Evolutionary conservation across 2,329 filamentous ascomycete species (phyloP), one percentile per base, ranked within the genome.

Genomic region (Diaporthe sp.): DNA sequence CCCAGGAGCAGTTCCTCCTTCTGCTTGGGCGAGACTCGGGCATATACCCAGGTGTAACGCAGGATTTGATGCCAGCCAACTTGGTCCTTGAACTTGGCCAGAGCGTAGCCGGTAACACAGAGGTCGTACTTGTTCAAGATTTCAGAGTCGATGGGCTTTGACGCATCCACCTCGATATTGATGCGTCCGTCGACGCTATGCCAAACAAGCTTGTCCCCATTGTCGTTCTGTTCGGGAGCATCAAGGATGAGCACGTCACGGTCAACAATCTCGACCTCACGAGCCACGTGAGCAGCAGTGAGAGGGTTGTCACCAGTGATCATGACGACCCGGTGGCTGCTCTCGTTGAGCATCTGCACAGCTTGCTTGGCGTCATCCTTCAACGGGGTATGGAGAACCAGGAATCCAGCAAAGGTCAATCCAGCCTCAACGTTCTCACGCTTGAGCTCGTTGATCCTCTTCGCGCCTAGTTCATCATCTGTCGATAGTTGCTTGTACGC

Each of bases 1-100:
- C 97, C 97, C 30, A 98, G 90, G n/a, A 99, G 89, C 81, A 99
- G 98, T 72, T 98, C 96, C 84, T 99, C 97, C 87, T 99, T 99
- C 81, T 99, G 97, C 88, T 98, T 98, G 12, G 97, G 97, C 1
- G 97, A 99, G 13, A 99, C 97, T 81, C 97, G 95, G 78, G 97
- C 97, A 82, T 99, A 99, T 6, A 99, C 97, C 97, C 97, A 99
- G 19, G 96, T 92, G 84, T 98, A 90, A 67, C 96, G 93, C 42
- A 98, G 89, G 68, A 99, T 89, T 72, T 94, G 91, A 71, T 90
- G 88, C 85, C 96, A 93, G 66, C 92, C 95, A 73, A 90, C 79
- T 81, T 98, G 93, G 73, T 91, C 94, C 84, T 94, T 94, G 88
- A 97, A 97, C 83, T 97, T 97, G 70, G 93, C 90, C 70, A 99